Percentiles rank a stretch among this genome's conserved stretches.
Conservation (phyloP, 164 flowering plant genomes). For the Platanus orientalis region DNA sequence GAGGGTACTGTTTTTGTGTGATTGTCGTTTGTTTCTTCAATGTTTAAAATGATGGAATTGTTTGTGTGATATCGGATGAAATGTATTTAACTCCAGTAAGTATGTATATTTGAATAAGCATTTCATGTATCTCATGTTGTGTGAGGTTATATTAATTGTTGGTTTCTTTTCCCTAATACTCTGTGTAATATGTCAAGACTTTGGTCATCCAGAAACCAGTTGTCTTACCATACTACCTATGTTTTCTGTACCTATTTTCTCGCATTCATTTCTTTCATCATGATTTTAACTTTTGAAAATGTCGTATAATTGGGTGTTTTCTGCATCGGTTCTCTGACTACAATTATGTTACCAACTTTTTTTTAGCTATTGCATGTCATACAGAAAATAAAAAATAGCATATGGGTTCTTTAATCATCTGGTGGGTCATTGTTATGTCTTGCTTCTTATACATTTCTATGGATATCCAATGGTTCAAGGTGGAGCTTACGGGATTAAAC, state of each 20-base stretch:
- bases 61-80: not conserved
- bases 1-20: not conserved
- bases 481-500: conserved; percentile 63
- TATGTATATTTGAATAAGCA: not conserved
- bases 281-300: not conserved
- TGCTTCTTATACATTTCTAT: conserved; percentile 5
- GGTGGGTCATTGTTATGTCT: not conserved
- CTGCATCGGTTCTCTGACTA: not conserved
- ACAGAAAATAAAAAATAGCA: too few relatives aligned
- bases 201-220: not conserved
- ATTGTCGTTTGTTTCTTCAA: too few relatives aligned
- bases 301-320: not conserved
- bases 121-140: not conserved
- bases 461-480: conserved; percentile 33
- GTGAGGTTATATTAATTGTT: not conserved
- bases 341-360: too few relatives aligned
- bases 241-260: not conserved
- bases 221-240: not conserved
- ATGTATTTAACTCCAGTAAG: not conserved
- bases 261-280: not conserved
- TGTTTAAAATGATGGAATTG: not conserved
- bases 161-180: not conserved
- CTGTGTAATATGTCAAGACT: not conserved
- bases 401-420: too few relatives aligned
- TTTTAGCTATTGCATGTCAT: too few relatives aligned